A percentile compares a stretch with the other conserved stretches of the same genome.
phyloP scores from a whole-genome alignment of 2,329 filamentous ascomycete genomes.

The Fusarium aywerte region DNA sequence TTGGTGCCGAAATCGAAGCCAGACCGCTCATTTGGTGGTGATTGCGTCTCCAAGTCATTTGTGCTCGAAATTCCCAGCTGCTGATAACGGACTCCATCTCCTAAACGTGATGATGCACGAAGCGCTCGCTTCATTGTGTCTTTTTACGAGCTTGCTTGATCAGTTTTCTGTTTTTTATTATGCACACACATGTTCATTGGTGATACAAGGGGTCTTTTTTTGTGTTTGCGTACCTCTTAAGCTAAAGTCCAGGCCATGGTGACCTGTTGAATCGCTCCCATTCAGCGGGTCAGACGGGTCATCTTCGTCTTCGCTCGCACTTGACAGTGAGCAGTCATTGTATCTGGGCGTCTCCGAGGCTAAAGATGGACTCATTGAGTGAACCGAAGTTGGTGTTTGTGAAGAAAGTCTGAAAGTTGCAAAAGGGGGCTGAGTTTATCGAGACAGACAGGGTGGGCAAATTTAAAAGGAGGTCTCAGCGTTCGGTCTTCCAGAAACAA shows the following conservation, averaged over 20 bases:
- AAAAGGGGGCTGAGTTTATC: conserved; percentile 18
- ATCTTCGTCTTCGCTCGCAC: conserved; percentile 40
- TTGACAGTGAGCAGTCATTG: conserved; percentile 36
- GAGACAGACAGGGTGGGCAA: conserved; percentile 20
- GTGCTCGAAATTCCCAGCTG: conserved; percentile 32
- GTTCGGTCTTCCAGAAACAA: not conserved
- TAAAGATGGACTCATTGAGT: conserved; percentile 37
- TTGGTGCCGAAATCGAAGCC: conserved; percentile 24
- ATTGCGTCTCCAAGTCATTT: conserved; percentile 42
- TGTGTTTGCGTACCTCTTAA: conserved; percentile 28
- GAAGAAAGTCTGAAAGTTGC: not conserved
- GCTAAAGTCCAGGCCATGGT: conserved; percentile 31
- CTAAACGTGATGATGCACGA: conserved; percentile 38
- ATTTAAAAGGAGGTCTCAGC: conserved; percentile 28
- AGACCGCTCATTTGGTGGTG: conserved; percentile 26
- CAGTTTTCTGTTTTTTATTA: conserved; percentile 7
- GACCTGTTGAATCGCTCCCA: not conserved
- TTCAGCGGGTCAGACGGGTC: conserved; percentile 30
- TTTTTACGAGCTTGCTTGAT: conserved; percentile 24
- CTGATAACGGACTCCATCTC: conserved; percentile 40
- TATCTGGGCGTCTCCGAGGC: conserved; percentile 35
- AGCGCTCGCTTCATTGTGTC: conserved; percentile 40
- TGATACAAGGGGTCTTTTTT: not conserved
- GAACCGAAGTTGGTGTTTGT: not conserved
- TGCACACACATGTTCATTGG: not conserved